Conservation (phyloP, 768 basidiomycete genomes). For the Auricularia auricula-judae region DNA sequence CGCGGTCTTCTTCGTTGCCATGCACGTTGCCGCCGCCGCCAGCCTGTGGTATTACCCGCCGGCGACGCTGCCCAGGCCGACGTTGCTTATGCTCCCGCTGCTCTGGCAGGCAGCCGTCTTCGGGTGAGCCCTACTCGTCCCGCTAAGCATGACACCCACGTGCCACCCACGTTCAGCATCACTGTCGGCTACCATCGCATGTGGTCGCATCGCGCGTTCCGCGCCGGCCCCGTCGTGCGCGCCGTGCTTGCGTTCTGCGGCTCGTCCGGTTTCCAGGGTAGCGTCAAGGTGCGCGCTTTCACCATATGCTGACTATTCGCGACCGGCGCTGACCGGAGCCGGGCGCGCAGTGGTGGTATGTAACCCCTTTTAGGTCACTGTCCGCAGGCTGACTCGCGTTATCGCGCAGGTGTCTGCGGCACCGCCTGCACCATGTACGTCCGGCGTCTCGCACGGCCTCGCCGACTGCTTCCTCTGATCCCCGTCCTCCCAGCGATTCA, state of each 20-base stretch:
- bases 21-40: slow-evolving; percentile 45
- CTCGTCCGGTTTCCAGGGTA: slow-evolving; percentile 67
- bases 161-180: not conserved
- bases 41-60: slow-evolving; percentile 44
- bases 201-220: slow-evolving; percentile 67
- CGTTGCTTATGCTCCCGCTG: slow-evolving; percentile 40
- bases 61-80: slow-evolving; percentile 29
- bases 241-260: slow-evolving; percentile 53
- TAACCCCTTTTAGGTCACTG: too few relatives aligned
- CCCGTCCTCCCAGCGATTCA: slow-evolving; percentile 39
- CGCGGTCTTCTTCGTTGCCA: slow-evolving; percentile 40
- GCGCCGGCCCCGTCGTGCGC: slow-evolving; percentile 43
- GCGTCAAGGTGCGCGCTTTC: slow-evolving; percentile 46
- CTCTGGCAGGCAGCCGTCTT: slow-evolving; percentile 64
- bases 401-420: slow-evolving; percentile 49
- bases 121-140: slow-evolving; percentile 33
- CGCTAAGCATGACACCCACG: not conserved
- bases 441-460: not conserved
- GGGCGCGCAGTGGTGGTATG: slow-evolving; percentile 31
- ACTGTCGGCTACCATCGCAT: slow-evolving; percentile 56
- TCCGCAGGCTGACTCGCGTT: too few relatives aligned
- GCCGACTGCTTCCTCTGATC: not conserved
- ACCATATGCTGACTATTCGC: slow-evolving; percentile 9
- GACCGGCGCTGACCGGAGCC: not conserved
- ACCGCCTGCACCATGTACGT: slow-evolving; percentile 64